Evolutionary conservation across 139 green algal species (phyloP).

Genomic region (Haematococcus sp.): DNA sequence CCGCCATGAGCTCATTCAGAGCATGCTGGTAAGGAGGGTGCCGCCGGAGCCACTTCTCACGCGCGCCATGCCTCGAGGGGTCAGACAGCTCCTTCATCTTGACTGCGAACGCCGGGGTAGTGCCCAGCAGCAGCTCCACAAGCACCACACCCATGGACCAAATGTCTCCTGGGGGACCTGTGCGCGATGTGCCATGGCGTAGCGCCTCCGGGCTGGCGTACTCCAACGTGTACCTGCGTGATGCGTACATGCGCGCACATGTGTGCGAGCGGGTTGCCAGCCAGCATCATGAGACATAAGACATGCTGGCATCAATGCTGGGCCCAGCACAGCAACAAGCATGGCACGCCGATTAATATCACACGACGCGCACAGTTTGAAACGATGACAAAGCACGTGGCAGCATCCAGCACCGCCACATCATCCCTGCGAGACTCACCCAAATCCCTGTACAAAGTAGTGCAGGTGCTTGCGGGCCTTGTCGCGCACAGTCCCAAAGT

Average conservation of each 20-base stretch:
- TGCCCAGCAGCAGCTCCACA: not conserved
- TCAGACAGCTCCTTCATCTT: not conserved
- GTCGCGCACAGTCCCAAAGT: not conserved
- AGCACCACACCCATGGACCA: not conserved
- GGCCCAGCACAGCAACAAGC: not conserved
- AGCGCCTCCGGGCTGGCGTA: conserved; percentile 10
- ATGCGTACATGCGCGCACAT: not conserved
- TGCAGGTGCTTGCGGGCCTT: conserved; percentile 10
- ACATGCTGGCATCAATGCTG: not conserved
- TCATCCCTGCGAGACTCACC: not conserved
- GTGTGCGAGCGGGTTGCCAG: not conserved
- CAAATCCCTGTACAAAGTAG: conserved; percentile 15
- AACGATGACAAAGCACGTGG: not conserved
- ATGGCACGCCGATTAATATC: too few relatives aligned
- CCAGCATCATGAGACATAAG: not conserved
- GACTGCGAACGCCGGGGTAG: not conserved
- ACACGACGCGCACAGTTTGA: too few relatives aligned
- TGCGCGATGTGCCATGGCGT: not conserved
- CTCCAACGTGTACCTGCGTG: not conserved
- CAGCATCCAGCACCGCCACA: not conserved
- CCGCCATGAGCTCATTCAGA: not conserved
- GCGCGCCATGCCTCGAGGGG: not conserved
- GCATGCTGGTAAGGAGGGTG: not conserved
- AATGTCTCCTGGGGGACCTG: not conserved
- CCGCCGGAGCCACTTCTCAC: not conserved